Conservation (phyloP, 257 asterid genomes). For the Primulina eburnea region DNA sequence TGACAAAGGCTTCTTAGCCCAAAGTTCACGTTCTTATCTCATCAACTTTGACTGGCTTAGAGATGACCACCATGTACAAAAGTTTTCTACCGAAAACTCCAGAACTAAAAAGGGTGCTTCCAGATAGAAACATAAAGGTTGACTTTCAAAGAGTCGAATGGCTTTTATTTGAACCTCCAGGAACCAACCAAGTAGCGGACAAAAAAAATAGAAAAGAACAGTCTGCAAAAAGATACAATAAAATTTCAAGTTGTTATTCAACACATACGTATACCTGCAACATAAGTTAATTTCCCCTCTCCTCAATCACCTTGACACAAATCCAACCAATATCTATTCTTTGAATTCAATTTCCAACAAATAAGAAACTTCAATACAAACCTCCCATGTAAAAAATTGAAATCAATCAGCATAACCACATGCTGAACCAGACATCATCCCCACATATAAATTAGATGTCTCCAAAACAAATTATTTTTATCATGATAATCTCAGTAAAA, state of each 20-base stretch:
- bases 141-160: background rate
- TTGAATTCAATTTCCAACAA: background rate
- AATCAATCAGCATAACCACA: background rate
- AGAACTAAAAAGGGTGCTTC: background rate
- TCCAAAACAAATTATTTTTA: background rate
- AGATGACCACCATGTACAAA: background rate
- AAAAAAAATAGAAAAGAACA: background rate
- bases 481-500: background rate
- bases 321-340: background rate
- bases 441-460: background rate
- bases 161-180: background rate
- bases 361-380: background rate
- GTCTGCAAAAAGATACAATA: constrained; percentile 15
- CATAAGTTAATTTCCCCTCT: background rate
- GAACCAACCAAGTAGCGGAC: background rate
- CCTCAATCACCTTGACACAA: constrained; percentile 10
- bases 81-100: background rate
- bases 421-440: background rate
- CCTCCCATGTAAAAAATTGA: background rate
- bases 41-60: background rate
- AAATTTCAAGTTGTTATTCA: background rate
- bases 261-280: background rate
- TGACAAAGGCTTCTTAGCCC: too few species aligned
- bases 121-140: background rate
- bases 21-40: background rate